A percentile compares a stretch with the other conserved stretches of the same genome.
These are phyloP conservation scores for Phytophthora foliorum DNA, from an alignment of 352 stramenopile genomes.

Conservation along the genomic window DNA sequence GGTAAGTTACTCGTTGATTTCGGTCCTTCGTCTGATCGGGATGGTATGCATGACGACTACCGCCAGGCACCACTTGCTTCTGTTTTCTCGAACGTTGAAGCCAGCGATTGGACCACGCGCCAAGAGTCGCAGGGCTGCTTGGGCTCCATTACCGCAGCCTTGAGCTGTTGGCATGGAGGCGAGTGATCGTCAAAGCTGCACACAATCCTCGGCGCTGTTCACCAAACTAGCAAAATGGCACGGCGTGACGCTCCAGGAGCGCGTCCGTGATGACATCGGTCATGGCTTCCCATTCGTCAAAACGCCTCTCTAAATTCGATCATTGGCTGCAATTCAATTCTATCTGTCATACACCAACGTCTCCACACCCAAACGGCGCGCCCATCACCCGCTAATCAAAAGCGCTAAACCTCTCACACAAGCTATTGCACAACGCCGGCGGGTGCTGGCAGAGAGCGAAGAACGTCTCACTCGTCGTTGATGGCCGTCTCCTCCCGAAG, in stretches of 20 bases:
- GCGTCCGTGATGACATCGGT: slow-evolving; percentile 20
- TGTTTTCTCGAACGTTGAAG: not conserved
- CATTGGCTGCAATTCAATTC: slow-evolving; percentile 14
- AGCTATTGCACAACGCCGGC: no score
- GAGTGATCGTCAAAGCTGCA: no score
- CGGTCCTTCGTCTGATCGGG: no score
- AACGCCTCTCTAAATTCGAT: not conserved
- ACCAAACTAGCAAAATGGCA: slow-evolving; percentile 26
- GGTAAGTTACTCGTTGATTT: no score
- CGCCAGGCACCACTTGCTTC: no score
- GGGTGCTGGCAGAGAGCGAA: slow-evolving; percentile 20
- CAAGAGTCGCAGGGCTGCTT: not conserved
- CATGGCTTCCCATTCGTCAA: slow-evolving; percentile 18
- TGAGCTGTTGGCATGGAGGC: not conserved
- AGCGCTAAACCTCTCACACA: slow-evolving; percentile 4
- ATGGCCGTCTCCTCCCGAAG: slow-evolving; percentile 18
- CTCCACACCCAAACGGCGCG: slow-evolving; percentile 14
- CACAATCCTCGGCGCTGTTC: slow-evolving; percentile 13
- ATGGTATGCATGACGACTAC: no score
- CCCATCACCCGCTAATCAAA: slow-evolving; percentile 20
- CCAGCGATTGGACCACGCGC: not conserved
- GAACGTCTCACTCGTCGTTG: slow-evolving; percentile 23
- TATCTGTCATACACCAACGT: slow-evolving; percentile 11
- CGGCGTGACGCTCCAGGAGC: slow-evolving; percentile 8
- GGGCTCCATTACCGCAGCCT: not conserved